Percentiles rank a stretch among this genome's conserved stretches.
phyloP scores from a whole-genome alignment of 2,329 filamentous ascomycete species.

The Colletotrichum sp. region DNA sequence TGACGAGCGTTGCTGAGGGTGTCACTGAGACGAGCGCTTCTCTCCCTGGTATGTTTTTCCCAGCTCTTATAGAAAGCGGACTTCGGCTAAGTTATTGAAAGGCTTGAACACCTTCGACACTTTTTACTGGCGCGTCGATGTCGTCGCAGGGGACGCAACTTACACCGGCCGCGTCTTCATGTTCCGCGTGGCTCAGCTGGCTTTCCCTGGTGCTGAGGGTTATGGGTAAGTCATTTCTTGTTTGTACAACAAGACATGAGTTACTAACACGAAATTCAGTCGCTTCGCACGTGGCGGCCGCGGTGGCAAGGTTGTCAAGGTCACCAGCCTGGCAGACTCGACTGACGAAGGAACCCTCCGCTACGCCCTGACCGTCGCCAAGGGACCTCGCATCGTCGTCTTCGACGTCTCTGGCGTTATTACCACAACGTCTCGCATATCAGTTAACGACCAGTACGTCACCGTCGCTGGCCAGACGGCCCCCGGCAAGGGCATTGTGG shows the following conservation, averaged over 20 bases:
- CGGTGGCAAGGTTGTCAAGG: slow-evolving; percentile 39
- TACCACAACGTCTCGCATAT: slow-evolving; percentile 47
- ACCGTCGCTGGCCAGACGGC: slow-evolving; percentile 55
- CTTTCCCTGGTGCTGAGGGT: slow-evolving; percentile 42
- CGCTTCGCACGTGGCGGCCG: slow-evolving; percentile 38
- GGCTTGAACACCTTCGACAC: slow-evolving; percentile 28
- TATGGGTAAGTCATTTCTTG: slow-evolving; percentile 27
- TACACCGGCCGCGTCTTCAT: slow-evolving; percentile 31
- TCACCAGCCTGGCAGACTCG: slow-evolving; percentile 38
- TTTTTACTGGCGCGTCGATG: slow-evolving; percentile 36
- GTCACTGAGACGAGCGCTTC: slow-evolving; percentile 4
- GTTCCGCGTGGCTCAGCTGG: slow-evolving; percentile 35
- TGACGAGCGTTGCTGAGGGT: slow-evolving; percentile 22
- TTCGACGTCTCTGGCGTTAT: slow-evolving; percentile 55
- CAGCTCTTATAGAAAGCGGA: fast-evolving
- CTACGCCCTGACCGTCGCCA: slow-evolving; percentile 40
- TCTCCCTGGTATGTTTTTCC: not conserved
- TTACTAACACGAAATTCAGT: not conserved
- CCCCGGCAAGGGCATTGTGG: slow-evolving; percentile 44
- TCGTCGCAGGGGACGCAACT: slow-evolving; percentile 20
- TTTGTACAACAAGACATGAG: fast-evolving
- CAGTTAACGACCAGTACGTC: slow-evolving; percentile 47
- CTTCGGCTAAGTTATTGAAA: fast-evolving
- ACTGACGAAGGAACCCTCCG: slow-evolving; percentile 35
- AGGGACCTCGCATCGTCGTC: slow-evolving; percentile 48